phyloP scores from a whole-genome alignment of 2,329 filamentous ascomycete genomes.

The Neonectria coccinea region DNA sequence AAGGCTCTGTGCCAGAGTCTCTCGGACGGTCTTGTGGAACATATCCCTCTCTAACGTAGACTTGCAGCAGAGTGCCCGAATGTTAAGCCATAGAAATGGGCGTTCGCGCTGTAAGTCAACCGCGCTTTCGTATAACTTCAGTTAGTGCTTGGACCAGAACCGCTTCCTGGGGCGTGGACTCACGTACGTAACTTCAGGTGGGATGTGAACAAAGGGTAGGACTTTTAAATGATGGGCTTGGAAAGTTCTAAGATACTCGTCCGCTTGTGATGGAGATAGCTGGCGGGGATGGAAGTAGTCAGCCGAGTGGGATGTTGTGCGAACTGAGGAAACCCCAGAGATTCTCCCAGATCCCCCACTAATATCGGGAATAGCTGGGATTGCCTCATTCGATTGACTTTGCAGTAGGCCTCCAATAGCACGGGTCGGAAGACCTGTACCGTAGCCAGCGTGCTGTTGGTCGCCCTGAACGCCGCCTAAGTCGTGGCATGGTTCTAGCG shows the following conservation, averaged over 20 bases:
- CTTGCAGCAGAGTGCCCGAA: conserved; percentile 47
- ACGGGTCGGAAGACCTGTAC: background rate
- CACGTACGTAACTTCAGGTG: conserved; percentile 30
- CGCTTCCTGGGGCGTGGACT: background rate
- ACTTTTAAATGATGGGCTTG: conserved; percentile 41
- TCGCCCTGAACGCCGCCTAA: background rate
- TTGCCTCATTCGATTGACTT: background rate
- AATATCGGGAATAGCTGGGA: background rate
- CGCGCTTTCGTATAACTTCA: conserved; percentile 14
- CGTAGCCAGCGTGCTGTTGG: background rate
- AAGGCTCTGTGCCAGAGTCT: conserved; percentile 40
- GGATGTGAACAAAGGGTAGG: conserved; percentile 46
- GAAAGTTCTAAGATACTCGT: conserved; percentile 35
- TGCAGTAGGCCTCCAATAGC: background rate
- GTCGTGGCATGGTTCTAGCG: background rate
- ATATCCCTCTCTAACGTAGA: conserved; percentile 35
- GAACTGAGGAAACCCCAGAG: conserved; percentile 2
- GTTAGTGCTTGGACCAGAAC: conserved; percentile 6
- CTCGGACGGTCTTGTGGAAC: conserved; percentile 35
- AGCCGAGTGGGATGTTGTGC: background rate
- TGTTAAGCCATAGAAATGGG: conserved; percentile 53
- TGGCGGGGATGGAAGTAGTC: background rate
- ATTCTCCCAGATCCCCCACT: background rate
- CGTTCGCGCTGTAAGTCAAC: conserved; percentile 45
- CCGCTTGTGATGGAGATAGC: conserved; percentile 7